Conservation (phyloP, 148 eudicot species). For the Euryodendron excelsum region DNA sequence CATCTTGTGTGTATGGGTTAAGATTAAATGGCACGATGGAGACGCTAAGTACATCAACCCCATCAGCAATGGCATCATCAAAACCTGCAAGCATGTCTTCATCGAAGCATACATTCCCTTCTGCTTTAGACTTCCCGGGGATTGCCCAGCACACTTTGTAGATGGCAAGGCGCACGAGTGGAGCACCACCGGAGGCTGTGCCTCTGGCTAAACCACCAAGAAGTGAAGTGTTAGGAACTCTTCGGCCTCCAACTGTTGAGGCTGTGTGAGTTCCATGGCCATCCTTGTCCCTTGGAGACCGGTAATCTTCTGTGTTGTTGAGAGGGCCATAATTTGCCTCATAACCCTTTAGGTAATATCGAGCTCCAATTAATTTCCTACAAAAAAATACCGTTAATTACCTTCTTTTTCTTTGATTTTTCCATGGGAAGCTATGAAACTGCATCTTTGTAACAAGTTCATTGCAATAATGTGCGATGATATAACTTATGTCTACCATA, state of each 20-base stretch:
- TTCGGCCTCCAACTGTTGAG: slow-evolving; percentile 18
- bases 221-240: background rate
- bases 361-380: slow-evolving; percentile 26
- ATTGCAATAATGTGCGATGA: no score
- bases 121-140: background rate
- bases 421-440: background rate
- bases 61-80: slow-evolving; percentile 24
- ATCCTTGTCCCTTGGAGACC: slow-evolving; percentile 20
- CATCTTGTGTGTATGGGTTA: background rate
- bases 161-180: slow-evolving; percentile 17
- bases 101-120: background rate
- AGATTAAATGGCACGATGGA: background rate
- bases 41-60: slow-evolving; percentile 20
- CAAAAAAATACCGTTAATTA: background rate
- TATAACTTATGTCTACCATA: no score
- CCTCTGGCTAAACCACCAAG: slow-evolving; percentile 15
- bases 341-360: slow-evolving; percentile 21
- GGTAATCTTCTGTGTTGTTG: slow-evolving; percentile 12
- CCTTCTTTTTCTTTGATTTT: background rate
- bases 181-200: slow-evolving; percentile 23
- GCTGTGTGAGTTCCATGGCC: slow-evolving; percentile 29
- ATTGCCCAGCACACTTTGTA: slow-evolving; percentile 28
- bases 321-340: slow-evolving; percentile 18
- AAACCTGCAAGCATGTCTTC: slow-evolving; percentile 20
- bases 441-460: background rate